Evolutionary conservation across 257 asterid species (phyloP).

Genomic region (Penstemon eatonii): DNA sequence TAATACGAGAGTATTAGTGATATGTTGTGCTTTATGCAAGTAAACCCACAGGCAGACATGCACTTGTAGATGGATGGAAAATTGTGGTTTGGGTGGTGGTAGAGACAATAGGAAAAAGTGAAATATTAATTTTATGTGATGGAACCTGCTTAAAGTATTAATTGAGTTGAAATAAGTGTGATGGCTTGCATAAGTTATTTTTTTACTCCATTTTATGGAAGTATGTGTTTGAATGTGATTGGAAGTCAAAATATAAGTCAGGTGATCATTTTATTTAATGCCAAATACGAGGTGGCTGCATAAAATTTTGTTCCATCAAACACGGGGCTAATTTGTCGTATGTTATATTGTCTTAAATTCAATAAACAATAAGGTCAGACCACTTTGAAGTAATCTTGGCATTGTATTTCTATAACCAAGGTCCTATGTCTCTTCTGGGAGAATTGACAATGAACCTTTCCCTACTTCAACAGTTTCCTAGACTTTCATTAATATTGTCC

Average conservation of each 20-base stretch:
- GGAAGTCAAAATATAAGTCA: background rate
- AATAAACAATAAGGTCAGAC: background rate
- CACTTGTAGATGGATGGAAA: background rate
- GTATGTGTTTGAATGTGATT: background rate
- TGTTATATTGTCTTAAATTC: background rate
- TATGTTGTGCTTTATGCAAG: background rate
- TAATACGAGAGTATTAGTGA: background rate
- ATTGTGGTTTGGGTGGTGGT: background rate
- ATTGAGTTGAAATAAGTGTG: background rate
- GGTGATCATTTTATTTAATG: background rate
- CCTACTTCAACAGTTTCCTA: background rate
- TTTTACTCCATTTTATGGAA: background rate
- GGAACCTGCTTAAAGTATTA: background rate
- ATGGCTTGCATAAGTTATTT: slow-evolving; percentile 11
- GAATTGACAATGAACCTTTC: background rate
- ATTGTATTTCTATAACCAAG: background rate
- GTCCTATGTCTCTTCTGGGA: background rate
- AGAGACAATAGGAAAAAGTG: slow-evolving; percentile 1
- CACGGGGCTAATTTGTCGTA: background rate
- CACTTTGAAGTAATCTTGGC: background rate
- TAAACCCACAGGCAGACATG: background rate
- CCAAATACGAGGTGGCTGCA: background rate
- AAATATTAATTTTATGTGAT: background rate
- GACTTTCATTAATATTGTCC: background rate
- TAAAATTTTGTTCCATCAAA: slow-evolving; percentile 6